phyloP scores from a whole-genome alignment of 768 basidiomycete genomes.

The Lactifluus pinguis region DNA sequence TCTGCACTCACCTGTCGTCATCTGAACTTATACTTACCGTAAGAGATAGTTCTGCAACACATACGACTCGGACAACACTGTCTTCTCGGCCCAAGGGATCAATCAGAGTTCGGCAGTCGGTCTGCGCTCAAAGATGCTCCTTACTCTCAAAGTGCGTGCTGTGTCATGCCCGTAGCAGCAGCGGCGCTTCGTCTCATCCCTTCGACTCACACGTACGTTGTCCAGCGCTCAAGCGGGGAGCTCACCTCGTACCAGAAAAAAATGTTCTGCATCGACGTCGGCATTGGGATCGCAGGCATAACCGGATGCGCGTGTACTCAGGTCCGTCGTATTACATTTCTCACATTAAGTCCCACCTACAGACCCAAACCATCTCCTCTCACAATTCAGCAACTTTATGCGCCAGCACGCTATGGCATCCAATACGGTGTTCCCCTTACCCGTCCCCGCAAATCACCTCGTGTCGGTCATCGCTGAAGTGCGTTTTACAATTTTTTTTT shows the following conservation, averaged over 20 bases:
- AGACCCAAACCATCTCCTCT: neutral
- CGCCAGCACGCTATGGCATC: constrained; percentile 95
- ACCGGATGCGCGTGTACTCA: constrained; percentile 97
- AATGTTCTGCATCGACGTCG: constrained; percentile 98
- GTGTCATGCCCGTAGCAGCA: neutral
- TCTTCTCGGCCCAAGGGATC: constrained; percentile 97
- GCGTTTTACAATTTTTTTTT: constrained; percentile 27
- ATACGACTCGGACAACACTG: constrained; percentile 98
- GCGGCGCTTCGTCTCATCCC: neutral
- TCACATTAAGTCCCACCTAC: no score
- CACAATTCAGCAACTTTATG: constrained; percentile 82
- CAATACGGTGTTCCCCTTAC: constrained; percentile 93
- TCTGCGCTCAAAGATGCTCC: constrained; percentile 80
- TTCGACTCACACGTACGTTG: neutral
- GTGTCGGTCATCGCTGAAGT: constrained; percentile 96
- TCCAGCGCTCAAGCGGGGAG: constrained; percentile 94
- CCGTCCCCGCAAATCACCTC: constrained; percentile 86
- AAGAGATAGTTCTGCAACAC: constrained; percentile 76
- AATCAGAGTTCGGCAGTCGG: constrained; percentile 99
- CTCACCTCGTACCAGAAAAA: constrained; percentile 99
- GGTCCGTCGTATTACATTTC: constrained; percentile 39
- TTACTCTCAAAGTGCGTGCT: constrained; percentile 77
- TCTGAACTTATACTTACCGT: neutral
- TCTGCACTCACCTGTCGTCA: neutral
- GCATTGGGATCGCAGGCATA: constrained; percentile 98